Conservation (phyloP, 2,329 filamentous ascomycete genomes). For the Onygenales sp. region DNA sequence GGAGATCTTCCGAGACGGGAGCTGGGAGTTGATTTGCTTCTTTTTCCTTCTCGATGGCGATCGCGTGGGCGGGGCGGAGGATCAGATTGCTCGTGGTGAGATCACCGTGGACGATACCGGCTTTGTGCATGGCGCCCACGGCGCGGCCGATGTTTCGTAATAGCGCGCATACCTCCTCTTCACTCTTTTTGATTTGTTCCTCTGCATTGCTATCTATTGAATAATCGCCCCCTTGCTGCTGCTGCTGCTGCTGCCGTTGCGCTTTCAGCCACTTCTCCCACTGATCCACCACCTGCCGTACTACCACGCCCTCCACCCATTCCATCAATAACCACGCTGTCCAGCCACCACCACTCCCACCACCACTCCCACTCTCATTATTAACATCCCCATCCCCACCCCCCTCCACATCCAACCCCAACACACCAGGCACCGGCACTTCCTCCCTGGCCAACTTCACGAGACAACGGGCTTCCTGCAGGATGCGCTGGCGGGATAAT, state of each 20-base stretch:
- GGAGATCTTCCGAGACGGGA: not conserved
- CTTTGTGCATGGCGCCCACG: constrained; percentile 66
- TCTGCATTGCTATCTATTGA: constrained; percentile 19
- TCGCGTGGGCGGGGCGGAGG: constrained; percentile 43
- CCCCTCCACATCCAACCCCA: constrained; percentile 55
- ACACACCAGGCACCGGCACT: constrained; percentile 70
- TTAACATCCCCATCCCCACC: constrained; percentile 34
- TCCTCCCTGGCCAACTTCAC: constrained; percentile 69
- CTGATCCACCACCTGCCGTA: constrained; percentile 59
- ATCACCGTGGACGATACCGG: constrained; percentile 89
- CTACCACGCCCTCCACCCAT: constrained; percentile 67
- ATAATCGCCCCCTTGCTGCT: constrained; percentile 17
- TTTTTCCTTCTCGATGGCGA: constrained; percentile 10
- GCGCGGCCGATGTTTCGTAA: constrained; percentile 62
- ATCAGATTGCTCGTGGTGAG: constrained; percentile 97
- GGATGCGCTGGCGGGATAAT: constrained; percentile 74
- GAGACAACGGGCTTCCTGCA: constrained; percentile 81
- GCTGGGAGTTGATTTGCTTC: constrained; percentile 12
- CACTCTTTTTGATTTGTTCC: constrained; percentile 29
- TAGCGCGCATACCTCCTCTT: constrained; percentile 48
- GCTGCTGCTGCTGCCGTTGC: not conserved
- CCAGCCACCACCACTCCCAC: constrained; percentile 36
- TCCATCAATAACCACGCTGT: constrained; percentile 72
- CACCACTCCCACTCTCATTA: constrained; percentile 39
- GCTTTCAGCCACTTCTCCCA: constrained; percentile 48